phyloP scores from a whole-genome alignment of 441 rosid genomes.

The Erysimum cheiri region DNA sequence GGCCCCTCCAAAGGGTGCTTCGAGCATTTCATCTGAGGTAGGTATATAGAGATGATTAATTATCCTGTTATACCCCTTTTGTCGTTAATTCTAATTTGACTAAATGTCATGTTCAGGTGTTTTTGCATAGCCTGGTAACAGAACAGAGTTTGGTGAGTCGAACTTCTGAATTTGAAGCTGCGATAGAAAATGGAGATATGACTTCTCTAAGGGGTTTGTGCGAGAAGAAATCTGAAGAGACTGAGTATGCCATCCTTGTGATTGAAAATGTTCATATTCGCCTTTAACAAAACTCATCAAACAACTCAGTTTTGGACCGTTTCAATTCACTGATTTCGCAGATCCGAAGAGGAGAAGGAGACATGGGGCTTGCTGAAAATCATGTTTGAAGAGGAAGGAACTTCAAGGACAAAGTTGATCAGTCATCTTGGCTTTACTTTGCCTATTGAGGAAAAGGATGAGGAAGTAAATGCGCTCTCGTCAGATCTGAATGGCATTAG shows the following conservation, averaged over 20 bases:
- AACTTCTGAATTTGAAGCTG: slow-evolving; percentile 93
- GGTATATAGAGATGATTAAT: slow-evolving; percentile 28
- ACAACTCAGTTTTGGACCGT: slow-evolving; percentile 34
- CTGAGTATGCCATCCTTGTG: slow-evolving; percentile 68
- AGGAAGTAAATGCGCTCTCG: slow-evolving; percentile 52
- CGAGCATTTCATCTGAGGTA: slow-evolving; percentile 77
- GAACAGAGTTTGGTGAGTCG: slow-evolving; percentile 80
- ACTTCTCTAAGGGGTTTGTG: slow-evolving; percentile 73
- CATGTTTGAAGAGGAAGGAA: slow-evolving; percentile 97
- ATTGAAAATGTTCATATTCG: slow-evolving; percentile 18
- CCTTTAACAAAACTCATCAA: slow-evolving; percentile 34
- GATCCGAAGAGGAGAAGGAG: slow-evolving; percentile 86
- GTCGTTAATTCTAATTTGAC: slow-evolving; percentile 32
- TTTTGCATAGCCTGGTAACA: slow-evolving; percentile 73
- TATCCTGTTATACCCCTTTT: slow-evolving; percentile 24
- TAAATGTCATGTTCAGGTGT: slow-evolving; percentile 58
- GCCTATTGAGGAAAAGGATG: slow-evolving; percentile 66
- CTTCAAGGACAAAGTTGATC: slow-evolving; percentile 89
- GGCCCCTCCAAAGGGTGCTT: slow-evolving; percentile 54
- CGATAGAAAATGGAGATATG: slow-evolving; percentile 88
- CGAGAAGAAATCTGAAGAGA: slow-evolving; percentile 81
- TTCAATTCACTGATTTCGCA: slow-evolving; percentile 46
- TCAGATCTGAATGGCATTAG: slow-evolving; percentile 60
- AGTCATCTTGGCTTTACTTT: slow-evolving; percentile 89
- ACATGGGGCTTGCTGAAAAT: slow-evolving; percentile 96